Conservation (phyloP, 2,329 filamentous ascomycete genomes). For the Venturia aucupariae region DNA sequence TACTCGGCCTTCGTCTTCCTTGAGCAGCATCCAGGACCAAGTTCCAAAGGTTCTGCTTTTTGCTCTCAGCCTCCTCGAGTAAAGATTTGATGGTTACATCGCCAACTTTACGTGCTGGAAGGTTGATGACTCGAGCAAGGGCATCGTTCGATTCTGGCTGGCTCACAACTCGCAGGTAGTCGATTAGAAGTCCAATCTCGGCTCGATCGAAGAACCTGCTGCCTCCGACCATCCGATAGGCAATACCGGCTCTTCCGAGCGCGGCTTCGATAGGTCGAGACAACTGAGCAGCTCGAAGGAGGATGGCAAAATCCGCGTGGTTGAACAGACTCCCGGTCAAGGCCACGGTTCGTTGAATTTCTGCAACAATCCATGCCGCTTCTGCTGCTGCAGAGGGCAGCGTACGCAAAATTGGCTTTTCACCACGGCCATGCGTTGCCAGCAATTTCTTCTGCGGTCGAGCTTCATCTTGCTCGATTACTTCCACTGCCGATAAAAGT, state of each 20-base stretch:
- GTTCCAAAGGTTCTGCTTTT: slow-evolving; percentile 63
- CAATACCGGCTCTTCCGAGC: slow-evolving; percentile 68
- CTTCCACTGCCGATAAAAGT: slow-evolving; percentile 64
- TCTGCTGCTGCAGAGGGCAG: slow-evolving; percentile 63
- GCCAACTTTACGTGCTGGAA: slow-evolving; percentile 71
- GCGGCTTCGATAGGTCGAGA: slow-evolving; percentile 81
- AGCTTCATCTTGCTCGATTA: slow-evolving; percentile 82
- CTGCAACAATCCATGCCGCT: slow-evolving; percentile 79
- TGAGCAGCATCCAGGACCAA: slow-evolving; percentile 54
- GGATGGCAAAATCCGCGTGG: slow-evolving; percentile 71
- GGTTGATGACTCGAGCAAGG: slow-evolving; percentile 73
- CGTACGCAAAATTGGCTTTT: slow-evolving; percentile 69
- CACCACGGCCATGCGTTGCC: slow-evolving; percentile 71
- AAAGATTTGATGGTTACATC: slow-evolving; percentile 66
- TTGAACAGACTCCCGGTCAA: slow-evolving; percentile 67
- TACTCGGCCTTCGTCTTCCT: slow-evolving; percentile 41
- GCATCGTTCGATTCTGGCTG: slow-evolving; percentile 84
- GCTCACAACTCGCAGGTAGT: slow-evolving; percentile 79
- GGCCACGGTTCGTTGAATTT: slow-evolving; percentile 61
- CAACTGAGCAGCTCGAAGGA: slow-evolving; percentile 74
- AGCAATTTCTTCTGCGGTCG: slow-evolving; percentile 72
- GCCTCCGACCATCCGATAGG: slow-evolving; percentile 89
- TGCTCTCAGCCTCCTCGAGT: slow-evolving; percentile 64
- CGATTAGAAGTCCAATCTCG: slow-evolving; percentile 78
- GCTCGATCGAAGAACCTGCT: slow-evolving; percentile 84